phyloP scores from a whole-genome alignment of 2,329 filamentous ascomycete species.

The Aspergillus phoenicis region DNA sequence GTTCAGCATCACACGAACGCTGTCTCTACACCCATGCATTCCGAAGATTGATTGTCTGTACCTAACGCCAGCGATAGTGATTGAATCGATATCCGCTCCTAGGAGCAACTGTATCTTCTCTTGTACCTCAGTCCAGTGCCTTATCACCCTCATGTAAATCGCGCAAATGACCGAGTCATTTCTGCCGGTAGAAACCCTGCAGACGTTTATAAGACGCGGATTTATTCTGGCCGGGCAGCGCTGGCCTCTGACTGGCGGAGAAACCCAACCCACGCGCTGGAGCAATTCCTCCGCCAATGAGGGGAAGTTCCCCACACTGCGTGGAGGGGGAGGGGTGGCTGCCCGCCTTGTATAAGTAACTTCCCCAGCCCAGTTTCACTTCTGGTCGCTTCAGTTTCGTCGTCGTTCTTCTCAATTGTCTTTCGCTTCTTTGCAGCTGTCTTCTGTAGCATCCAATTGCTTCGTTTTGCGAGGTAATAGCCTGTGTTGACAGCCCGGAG shows the following conservation, averaged over 20 bases:
- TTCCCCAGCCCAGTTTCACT: not conserved
- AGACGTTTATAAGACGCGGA: not conserved
- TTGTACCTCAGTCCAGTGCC: not conserved
- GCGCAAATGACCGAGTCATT: not conserved
- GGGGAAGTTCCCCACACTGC: slow-evolving; percentile 9
- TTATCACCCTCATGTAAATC: not conserved
- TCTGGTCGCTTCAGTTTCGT: not conserved
- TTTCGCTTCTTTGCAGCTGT: not conserved
- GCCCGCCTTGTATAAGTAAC: slow-evolving; percentile 1
- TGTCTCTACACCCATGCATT: not conserved
- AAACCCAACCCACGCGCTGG: slow-evolving; percentile 13
- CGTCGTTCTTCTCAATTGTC: not conserved
- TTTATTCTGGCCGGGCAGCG: slow-evolving; percentile 2
- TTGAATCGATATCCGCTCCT: slow-evolving; percentile 12
- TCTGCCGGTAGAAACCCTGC: not conserved
- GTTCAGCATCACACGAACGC: not conserved
- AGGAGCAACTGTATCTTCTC: not conserved
- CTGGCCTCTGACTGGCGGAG: slow-evolving; percentile 28
- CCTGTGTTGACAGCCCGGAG: not conserved
- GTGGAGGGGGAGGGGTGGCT: slow-evolving; percentile 7
- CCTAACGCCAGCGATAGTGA: not conserved
- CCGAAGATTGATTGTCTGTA: not conserved
- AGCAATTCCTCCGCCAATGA: slow-evolving; percentile 32
- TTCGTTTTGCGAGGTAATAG: not conserved
- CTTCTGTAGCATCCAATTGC: not conserved